phyloP scores from a whole-genome alignment of 495 filamentous ascomycete genomes.

The Bacidia rubella region DNA sequence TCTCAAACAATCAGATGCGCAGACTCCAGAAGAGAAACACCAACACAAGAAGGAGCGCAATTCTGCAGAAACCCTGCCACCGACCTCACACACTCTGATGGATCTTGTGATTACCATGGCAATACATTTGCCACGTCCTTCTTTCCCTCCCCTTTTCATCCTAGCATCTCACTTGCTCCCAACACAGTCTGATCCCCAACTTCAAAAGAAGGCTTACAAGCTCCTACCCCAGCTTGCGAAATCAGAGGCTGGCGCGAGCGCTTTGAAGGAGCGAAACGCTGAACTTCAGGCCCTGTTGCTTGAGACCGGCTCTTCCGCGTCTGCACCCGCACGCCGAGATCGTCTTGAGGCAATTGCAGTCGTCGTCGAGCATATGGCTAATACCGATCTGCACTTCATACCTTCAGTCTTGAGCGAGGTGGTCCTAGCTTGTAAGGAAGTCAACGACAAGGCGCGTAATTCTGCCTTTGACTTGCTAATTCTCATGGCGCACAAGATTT shows the following conservation, averaged over 20 bases:
- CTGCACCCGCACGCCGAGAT: constrained; percentile 69
- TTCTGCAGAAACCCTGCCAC: constrained; percentile 63
- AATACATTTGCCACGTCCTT: constrained; percentile 73
- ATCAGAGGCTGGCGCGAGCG: constrained; percentile 55
- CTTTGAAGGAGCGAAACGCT: constrained; percentile 53
- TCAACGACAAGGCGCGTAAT: constrained; percentile 84
- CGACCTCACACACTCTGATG: constrained; percentile 89
- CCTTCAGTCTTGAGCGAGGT: constrained; percentile 83
- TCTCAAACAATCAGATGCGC: constrained; percentile 43
- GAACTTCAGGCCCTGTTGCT: constrained; percentile 74
- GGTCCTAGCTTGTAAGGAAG: constrained; percentile 87
- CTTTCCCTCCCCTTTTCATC: constrained; percentile 66
- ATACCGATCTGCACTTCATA: constrained; percentile 74
- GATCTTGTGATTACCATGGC: constrained; percentile 92
- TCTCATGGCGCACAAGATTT: constrained; percentile 71
- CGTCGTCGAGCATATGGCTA: constrained; percentile 62
- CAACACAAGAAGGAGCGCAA: constrained; percentile 45
- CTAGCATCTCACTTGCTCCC: constrained; percentile 71
- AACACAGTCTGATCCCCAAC: constrained; percentile 59
- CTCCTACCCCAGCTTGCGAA: constrained; percentile 78
- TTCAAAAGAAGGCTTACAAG: constrained; percentile 99
- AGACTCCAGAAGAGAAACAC: constrained; percentile 41
- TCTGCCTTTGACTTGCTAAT: constrained; percentile 85
- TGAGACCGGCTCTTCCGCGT: constrained; percentile 62
- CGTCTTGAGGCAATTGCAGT: constrained; percentile 70